Conservation (phyloP, 2,329 filamentous ascomycete genomes). For the Penicillium sp. region DNA sequence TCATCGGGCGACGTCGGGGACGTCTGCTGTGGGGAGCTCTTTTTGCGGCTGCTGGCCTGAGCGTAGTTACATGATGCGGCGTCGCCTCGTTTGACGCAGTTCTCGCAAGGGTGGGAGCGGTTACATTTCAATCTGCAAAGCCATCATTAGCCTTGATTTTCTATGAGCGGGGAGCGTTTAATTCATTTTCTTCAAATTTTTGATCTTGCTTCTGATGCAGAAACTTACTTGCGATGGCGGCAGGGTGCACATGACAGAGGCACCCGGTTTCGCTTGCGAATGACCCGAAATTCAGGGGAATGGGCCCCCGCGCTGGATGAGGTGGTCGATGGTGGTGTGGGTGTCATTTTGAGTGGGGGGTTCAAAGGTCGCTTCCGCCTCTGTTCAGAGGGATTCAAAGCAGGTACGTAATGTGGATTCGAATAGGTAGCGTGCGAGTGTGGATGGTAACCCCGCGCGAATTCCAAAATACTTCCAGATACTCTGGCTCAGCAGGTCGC, state of each 20-base stretch:
- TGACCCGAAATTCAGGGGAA: conserved; percentile 85
- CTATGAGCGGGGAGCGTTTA: neutral
- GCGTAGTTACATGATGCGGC: conserved; percentile 84
- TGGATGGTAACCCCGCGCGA: neutral
- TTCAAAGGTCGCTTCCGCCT: neutral
- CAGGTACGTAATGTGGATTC: neutral
- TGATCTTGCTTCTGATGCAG: conserved; percentile 5
- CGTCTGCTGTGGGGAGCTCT: conserved; percentile 61
- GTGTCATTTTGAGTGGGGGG: conserved; percentile 39
- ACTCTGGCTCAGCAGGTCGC: neutral
- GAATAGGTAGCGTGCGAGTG: neutral
- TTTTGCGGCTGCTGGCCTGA: conserved; percentile 68
- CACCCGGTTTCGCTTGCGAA: conserved; percentile 88
- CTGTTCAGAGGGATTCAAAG: neutral
- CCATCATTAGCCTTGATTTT: neutral
- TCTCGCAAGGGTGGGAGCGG: conserved; percentile 85
- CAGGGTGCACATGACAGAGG: conserved; percentile 91
- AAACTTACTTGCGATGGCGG: conserved; percentile 80
- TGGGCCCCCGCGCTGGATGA: conserved; percentile 73
- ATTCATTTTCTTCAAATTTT: neutral
- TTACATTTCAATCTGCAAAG: conserved; percentile 79
- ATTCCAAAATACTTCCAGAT: neutral
- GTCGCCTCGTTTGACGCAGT: conserved; percentile 87
- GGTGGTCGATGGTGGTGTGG: conserved; percentile 59
- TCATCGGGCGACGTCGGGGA: conserved; percentile 74